phyloP scores from a whole-genome alignment of 192 early-diverging fungal genomes.

The Backusella psychrophila region DNA sequence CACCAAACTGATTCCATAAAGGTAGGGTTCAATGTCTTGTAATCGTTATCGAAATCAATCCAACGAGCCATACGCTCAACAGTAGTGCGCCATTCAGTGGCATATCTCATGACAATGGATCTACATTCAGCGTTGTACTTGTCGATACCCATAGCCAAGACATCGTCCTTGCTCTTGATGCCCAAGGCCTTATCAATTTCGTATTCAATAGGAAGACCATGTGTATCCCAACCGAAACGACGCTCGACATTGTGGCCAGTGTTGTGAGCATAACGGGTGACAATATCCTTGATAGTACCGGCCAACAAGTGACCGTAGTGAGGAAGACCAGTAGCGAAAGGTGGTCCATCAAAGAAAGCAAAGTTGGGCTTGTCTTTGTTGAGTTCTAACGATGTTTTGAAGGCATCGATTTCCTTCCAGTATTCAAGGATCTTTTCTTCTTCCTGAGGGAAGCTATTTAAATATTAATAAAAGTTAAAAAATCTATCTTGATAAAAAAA shows the following conservation, averaged over 20 bases:
- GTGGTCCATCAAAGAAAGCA: constrained; percentile 98
- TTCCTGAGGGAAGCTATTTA: constrained; percentile 84
- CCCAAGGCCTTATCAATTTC: constrained; percentile 94
- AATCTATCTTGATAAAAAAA: no score
- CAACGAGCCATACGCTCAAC: constrained; percentile 96
- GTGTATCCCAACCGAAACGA: constrained; percentile 96
- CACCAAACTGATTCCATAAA: constrained; percentile 99
- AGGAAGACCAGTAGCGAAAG: constrained; percentile 97
- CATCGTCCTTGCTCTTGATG: constrained; percentile 87
- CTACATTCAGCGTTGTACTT: constrained; percentile 98
- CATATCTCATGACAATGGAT: constrained; percentile 94
- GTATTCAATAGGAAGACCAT: constrained; percentile 86
- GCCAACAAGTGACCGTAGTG: constrained; percentile 99
- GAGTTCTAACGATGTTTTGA: constrained; percentile 85
- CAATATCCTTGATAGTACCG: constrained; percentile 99
- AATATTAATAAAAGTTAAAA: no score
- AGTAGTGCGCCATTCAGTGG: constrained; percentile 88
- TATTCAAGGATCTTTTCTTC: constrained; percentile 92
- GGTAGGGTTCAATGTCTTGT: constrained; percentile 93
- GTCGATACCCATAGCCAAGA: constrained; percentile 91
- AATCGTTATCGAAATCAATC: constrained; percentile 99
- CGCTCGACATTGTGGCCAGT: constrained; percentile 98
- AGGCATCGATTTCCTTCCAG: constrained; percentile 98
- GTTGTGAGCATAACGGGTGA: constrained; percentile 92
- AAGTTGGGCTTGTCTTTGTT: constrained; percentile 86